Conservation (phyloP, 768 basidiomycete genomes). For the Russula emetica region DNA sequence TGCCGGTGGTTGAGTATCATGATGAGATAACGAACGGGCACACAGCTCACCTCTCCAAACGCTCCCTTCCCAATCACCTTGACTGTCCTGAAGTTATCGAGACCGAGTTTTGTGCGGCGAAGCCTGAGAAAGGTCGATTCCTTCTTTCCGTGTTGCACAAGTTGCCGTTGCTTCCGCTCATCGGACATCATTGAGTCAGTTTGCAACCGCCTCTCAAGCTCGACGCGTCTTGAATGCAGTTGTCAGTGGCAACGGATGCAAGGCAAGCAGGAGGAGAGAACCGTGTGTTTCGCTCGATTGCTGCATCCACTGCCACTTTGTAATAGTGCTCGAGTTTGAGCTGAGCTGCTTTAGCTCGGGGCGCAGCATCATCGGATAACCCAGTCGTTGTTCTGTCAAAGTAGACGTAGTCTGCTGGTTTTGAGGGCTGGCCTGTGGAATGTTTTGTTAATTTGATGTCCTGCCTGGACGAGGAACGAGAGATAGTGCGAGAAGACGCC, state of each 20-base stretch:
- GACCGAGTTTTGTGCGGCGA: constrained; percentile 80
- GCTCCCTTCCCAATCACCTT: constrained; percentile 99
- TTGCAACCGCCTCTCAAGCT: constrained; percentile 77
- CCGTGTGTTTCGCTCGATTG: constrained; percentile 92
- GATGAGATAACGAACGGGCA: background rate
- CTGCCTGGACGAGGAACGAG: constrained; percentile 27
- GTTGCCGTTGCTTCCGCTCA: constrained; percentile 80
- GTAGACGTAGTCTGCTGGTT: constrained; percentile 80
- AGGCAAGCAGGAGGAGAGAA: constrained; percentile 31
- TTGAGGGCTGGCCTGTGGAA: constrained; percentile 33
- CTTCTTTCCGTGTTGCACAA: constrained; percentile 79
- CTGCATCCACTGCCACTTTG: constrained; percentile 93
- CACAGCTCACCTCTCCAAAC: constrained; percentile 79
- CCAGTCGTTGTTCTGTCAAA: constrained; percentile 76
- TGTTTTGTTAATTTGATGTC: constrained; percentile 22
- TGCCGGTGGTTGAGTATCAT: background rate
- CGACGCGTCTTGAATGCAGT: constrained; percentile 63
- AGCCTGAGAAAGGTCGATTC: constrained; percentile 87
- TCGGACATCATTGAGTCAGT: constrained; percentile 66
- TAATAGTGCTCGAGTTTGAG: constrained; percentile 96
- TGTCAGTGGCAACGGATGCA: constrained; percentile 8
- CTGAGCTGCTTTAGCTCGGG: constrained; percentile 86
- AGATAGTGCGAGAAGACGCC: constrained; percentile 16
- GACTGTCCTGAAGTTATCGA: constrained; percentile 92
- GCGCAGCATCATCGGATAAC: constrained; percentile 76